These are phyloP conservation scores for Rhizopus arrhizus DNA, from an alignment of 371 early-diverging fungal species.

Conservation along the genomic window DNA sequence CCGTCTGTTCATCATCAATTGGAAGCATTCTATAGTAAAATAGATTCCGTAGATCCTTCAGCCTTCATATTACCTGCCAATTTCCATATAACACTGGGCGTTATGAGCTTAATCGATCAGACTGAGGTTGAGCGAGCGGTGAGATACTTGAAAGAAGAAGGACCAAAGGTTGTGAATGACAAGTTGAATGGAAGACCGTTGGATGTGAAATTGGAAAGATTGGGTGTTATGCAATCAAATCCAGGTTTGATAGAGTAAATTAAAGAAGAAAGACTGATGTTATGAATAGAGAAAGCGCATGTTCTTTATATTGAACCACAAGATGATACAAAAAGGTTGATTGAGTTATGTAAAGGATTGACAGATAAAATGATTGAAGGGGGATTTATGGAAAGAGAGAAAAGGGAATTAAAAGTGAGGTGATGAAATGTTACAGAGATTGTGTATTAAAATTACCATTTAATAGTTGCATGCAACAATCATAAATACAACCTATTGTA, in stretches of 20 bases:
- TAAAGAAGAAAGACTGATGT: not conserved
- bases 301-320: conserved; percentile 38
- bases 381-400: conserved; percentile 32
- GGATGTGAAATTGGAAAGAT: conserved; percentile 10
- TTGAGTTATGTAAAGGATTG: conserved; percentile 26
- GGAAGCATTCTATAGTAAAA: conserved; percentile 22
- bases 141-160: conserved; percentile 15
- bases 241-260: conserved; percentile 9
- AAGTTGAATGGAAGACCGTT: conserved; percentile 2
- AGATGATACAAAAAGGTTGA: conserved; percentile 29
- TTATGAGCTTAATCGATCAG: conserved; percentile 29
- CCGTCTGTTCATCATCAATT: conserved; percentile 17
- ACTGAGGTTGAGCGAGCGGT: conserved; percentile 13
- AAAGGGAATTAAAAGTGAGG: conserved; percentile 38
- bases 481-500: conserved; percentile 12
- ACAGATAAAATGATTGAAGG: conserved; percentile 29
- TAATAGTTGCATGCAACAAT: conserved; percentile 14
- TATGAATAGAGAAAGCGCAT: conserved; percentile 31
- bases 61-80: conserved; percentile 30
- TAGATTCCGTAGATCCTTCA: conserved; percentile 29
- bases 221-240: conserved; percentile 17
- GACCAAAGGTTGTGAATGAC: not conserved
- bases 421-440: not conserved
- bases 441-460: not conserved
- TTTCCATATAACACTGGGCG: conserved; percentile 44